phyloP scores from a whole-genome alignment of 495 filamentous ascomycete genomes.

The Trichoderma gamsii region DNA sequence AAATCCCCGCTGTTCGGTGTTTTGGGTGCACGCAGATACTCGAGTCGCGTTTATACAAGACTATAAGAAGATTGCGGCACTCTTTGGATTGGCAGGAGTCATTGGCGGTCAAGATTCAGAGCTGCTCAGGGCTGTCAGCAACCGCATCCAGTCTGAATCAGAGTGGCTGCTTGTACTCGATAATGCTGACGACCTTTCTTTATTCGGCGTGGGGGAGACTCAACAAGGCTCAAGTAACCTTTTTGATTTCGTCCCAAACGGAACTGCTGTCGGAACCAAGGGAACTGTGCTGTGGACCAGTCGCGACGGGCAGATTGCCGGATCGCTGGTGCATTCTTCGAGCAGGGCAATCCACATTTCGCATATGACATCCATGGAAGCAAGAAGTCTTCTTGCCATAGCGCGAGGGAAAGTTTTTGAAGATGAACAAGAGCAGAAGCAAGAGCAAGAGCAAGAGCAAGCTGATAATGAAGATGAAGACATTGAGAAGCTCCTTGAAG shows the following conservation, averaged over 20 bases:
- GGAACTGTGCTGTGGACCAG: slow-evolving; percentile 33
- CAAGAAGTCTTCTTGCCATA: slow-evolving; percentile 17
- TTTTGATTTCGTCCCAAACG: slow-evolving; percentile 21
- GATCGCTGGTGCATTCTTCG: slow-evolving; percentile 15
- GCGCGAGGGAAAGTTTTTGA: not conserved
- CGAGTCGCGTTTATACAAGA: slow-evolving; percentile 25
- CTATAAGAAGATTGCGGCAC: slow-evolving; percentile 26
- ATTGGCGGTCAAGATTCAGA: slow-evolving; percentile 17
- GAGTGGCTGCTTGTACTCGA: slow-evolving; percentile 36
- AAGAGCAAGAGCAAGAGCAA: slow-evolving; percentile 11
- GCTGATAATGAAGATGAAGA: slow-evolving; percentile 16
- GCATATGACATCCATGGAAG: slow-evolving; percentile 21
- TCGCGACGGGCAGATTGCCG: slow-evolving; percentile 24
- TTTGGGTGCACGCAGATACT: slow-evolving; percentile 31
- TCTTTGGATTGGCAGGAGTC: slow-evolving; percentile 19
- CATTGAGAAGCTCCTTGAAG: slow-evolving; percentile 20
- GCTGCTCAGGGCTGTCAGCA: slow-evolving; percentile 17
- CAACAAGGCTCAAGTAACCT: slow-evolving; percentile 7
- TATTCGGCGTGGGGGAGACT: slow-evolving; percentile 21
- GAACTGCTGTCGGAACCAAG: slow-evolving; percentile 10
- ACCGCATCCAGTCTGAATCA: slow-evolving; percentile 19
- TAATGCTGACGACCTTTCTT: slow-evolving; percentile 31
- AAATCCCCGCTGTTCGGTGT: slow-evolving; percentile 24
- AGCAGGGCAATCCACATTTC: slow-evolving; percentile 17
- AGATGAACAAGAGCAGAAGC: too few species aligned